phyloP scores from a whole-genome alignment of 441 rosid species.

The Adansonia gregorii region DNA sequence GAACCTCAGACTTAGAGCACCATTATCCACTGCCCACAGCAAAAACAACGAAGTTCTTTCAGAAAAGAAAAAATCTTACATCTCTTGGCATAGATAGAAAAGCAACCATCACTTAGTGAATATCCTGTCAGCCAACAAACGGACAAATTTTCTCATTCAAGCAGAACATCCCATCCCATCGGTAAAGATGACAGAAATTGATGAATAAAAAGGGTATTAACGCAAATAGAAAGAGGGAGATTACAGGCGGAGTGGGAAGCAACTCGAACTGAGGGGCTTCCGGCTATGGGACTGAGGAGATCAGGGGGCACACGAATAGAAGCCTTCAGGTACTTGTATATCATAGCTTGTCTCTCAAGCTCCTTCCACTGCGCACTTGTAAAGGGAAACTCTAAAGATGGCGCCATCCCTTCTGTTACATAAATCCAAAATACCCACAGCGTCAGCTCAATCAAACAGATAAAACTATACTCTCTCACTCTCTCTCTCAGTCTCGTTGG shows the following conservation, averaged over 20 bases:
- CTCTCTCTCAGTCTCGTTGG: not conserved
- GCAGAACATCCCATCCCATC: not conserved
- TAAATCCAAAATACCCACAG: not conserved
- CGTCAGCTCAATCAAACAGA: slow-evolving; percentile 22
- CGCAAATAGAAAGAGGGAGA: not conserved
- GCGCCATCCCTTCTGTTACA: slow-evolving; percentile 28
- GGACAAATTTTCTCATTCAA: not conserved
- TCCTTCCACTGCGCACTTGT: slow-evolving; percentile 61
- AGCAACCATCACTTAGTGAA: not conserved
- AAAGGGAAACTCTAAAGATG: slow-evolving; percentile 45
- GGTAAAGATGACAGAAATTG: not conserved
- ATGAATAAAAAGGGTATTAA: not conserved
- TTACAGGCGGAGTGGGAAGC: slow-evolving; percentile 30
- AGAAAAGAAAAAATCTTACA: slow-evolving; percentile 6
- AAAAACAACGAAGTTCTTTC: not conserved
- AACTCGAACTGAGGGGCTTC: slow-evolving; percentile 23
- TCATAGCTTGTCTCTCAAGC: slow-evolving; percentile 69
- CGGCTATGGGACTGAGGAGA: slow-evolving; percentile 40
- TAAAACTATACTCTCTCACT: not conserved
- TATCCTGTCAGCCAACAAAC: not conserved
- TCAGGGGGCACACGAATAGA: slow-evolving; percentile 59
- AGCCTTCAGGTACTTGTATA: slow-evolving; percentile 67
- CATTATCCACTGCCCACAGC: slow-evolving; percentile 25
- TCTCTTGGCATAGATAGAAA: too few relatives aligned
- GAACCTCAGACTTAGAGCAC: slow-evolving; percentile 33